A percentile compares a stretch with the other conserved stretches of the same genome.
Conservation (phyloP, 139 green algal species). For the Auxenochlorella pyrenoidosa region DNA sequence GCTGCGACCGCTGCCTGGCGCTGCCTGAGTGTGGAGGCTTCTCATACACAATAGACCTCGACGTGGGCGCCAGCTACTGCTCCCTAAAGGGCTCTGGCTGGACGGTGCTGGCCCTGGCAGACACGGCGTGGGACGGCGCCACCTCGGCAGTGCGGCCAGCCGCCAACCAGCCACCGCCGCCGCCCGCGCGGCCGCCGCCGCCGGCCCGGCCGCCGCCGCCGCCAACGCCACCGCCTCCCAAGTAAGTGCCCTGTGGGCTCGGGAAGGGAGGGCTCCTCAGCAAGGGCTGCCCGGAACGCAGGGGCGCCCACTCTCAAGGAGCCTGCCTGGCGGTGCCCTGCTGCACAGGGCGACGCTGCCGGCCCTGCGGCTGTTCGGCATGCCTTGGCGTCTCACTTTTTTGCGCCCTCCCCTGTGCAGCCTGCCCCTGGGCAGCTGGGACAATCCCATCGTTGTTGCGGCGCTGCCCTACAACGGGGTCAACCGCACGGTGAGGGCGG, state of each 20-base stretch:
- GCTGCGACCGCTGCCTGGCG: neutral
- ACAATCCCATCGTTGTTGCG: neutral
- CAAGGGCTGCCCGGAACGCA: too few relatives aligned
- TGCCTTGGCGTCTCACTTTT: too few relatives aligned
- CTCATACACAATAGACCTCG: neutral
- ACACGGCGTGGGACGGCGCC: neutral
- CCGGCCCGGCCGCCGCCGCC: too few relatives aligned
- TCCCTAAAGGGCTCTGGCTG: neutral
- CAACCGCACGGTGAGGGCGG: neutral
- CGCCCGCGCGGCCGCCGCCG: too few relatives aligned
- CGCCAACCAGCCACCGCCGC: neutral
- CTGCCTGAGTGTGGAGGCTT: neutral
- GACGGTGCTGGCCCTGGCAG: neutral
- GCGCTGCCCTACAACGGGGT: neutral
- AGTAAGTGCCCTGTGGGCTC: too few relatives aligned
- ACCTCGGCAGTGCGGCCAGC: neutral
- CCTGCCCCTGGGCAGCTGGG: neutral
- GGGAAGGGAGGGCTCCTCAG: too few relatives aligned
- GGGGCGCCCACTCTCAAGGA: too few relatives aligned
- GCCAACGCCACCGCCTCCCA: neutral
- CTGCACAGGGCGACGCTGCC: too few relatives aligned
- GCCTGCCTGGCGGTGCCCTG: too few relatives aligned
- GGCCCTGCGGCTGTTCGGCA: too few relatives aligned
- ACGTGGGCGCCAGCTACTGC: neutral
- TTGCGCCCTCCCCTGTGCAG: neutral